A percentile compares a stretch with the other conserved stretches of the same genome.
Evolutionary conservation across 129 eudicot species (phyloP).

Genomic region (Escallonia rubra): DNA sequence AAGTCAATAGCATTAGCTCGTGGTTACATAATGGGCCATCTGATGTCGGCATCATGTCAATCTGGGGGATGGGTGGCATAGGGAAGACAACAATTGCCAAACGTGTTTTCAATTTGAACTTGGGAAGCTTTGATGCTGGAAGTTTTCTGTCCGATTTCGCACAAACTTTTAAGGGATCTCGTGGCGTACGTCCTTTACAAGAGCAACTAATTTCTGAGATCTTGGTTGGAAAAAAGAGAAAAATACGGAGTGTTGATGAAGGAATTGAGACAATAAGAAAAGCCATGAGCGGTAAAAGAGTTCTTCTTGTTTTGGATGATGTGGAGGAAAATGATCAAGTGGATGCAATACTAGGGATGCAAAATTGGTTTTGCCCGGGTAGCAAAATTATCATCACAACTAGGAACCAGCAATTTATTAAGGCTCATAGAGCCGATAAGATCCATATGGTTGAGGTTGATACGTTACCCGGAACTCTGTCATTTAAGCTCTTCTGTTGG

Average conservation of each 20-base stretch:
- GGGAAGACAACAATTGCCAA: conserved; percentile 18
- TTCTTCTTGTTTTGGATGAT: background rate
- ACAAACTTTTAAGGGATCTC: background rate
- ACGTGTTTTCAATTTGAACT: conserved; percentile 3
- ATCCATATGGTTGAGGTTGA: too few relatives aligned
- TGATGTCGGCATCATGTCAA: conserved; percentile 1
- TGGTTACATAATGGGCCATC: too few relatives aligned
- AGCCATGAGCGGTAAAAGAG: background rate
- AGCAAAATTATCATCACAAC: background rate
- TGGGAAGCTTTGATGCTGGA: background rate
- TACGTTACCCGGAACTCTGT: too few relatives aligned
- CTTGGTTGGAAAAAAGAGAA: background rate
- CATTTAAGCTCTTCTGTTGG: too few relatives aligned
- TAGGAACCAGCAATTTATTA: background rate
- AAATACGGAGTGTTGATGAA: background rate
- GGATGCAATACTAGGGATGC: background rate
- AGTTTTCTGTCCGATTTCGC: too few relatives aligned
- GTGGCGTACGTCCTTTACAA: background rate
- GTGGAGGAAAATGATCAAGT: background rate
- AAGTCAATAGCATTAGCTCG: too few relatives aligned
- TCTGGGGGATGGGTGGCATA: conserved; percentile 15
- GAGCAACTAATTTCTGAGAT: background rate
- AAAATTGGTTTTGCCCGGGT: background rate
- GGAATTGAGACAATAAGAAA: background rate
- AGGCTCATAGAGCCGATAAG: background rate